Base-by-base conservation (phyloP, 208 protist genomes). In the Trypanosoma cruzi region DNA sequence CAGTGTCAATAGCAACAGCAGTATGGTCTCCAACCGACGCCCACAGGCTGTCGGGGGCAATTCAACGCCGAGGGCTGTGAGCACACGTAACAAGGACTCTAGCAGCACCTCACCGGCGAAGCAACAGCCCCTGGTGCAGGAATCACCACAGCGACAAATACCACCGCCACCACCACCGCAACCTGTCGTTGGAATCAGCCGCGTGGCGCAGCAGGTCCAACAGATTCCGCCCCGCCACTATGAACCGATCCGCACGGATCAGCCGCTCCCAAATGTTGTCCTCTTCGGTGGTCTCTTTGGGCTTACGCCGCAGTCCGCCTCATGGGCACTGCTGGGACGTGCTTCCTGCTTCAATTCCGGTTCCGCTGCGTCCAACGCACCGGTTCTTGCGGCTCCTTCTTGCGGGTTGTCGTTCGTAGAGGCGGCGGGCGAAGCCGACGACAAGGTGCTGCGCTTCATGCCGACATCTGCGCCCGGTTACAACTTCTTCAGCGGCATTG, bases 231-330 rank as follows among this genome's bases (percentile, higher is more conserved):
- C 50, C 8, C 34, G 63, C 6, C 57, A 59, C 37, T 88, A 88
- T 64, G 72, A 76, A 24, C 78, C 82, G 0, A 52, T 88, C 20
- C 77, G 69, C 60, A 83, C 79, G 16, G 78, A 84, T 57, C 36
- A 62, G 36, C 75, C 82, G 56, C 72, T 88, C 22, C 82, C 77
- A 32, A 73, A 80, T 29, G 69, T 88, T 36, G 64, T 69, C 20
- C 42, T 88, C 50, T 68, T 75, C 57, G 82, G 82, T 36, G 82
- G 82, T 28, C 77, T 82, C 18, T 76, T 88, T 50, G 70, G 68
- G 10, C 72, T 88, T 7, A 76, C 72, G 31, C 67, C 63, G n/a
- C 61, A 59, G 48, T 59, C 42, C 54, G 69, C 78, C 14, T 18
- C 57, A 11, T 71, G 57, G 56, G 73, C 82, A 4, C 68, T 71